Conservation (phyloP, 148 eudicot genomes). For the Fagopyrum esculentum region DNA sequence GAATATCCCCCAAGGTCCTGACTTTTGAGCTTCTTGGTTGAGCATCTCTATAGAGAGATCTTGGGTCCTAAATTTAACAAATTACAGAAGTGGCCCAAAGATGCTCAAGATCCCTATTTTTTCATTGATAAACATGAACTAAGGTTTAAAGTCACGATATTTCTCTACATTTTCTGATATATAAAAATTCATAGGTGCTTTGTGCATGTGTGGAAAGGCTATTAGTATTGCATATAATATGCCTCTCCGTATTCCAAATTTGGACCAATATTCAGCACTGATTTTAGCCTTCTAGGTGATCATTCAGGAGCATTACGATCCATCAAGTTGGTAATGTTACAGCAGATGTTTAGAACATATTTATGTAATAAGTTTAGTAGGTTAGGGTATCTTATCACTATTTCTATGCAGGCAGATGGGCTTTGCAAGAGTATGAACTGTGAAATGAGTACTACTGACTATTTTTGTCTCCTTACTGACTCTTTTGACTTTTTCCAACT, state of each 20-base stretch:
- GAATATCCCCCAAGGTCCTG: no score
- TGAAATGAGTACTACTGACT: neutral
- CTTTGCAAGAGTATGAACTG: neutral
- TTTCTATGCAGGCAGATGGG: neutral
- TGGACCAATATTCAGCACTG: no score
- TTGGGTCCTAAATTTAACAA: no score
- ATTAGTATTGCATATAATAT: no score
- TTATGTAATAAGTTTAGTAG: neutral
- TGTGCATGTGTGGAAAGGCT: neutral
- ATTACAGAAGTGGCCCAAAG: no score
- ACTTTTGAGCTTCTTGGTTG: no score
- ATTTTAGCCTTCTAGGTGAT: neutral
- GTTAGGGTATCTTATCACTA: neutral
- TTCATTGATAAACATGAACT: no score
- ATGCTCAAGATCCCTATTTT: no score
- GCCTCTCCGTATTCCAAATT: no score
- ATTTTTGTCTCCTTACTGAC: neutral
- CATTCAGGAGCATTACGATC: neutral
- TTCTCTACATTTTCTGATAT: no score
- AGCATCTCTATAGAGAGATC: no score
- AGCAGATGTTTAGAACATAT: neutral
- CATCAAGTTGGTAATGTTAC: neutral
- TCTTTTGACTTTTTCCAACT: conserved; percentile 4
- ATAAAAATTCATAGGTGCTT: neutral
- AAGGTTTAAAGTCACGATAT: no score